These are phyloP conservation scores for Elaphomyces granulatus DNA, from an alignment of 495 filamentous ascomycete genomes.

Conservation along the genomic window DNA sequence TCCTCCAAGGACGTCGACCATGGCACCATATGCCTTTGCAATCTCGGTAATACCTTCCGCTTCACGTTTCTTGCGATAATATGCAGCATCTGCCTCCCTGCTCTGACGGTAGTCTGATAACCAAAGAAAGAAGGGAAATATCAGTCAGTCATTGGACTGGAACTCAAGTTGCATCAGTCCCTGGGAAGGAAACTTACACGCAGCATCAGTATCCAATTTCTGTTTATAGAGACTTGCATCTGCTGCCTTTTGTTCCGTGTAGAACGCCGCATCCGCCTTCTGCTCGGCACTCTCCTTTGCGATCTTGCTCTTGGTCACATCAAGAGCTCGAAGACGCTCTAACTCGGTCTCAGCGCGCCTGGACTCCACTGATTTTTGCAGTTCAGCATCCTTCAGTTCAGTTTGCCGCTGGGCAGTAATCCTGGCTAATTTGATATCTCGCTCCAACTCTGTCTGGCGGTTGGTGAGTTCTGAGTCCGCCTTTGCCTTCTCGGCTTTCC, in stretches of 20 bases:
- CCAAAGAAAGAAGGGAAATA: conserved; percentile 10
- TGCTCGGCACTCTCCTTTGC: conserved; percentile 56
- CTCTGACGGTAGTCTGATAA: conserved; percentile 21
- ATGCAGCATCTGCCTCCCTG: conserved; percentile 47
- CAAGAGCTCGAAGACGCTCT: conserved; percentile 57
- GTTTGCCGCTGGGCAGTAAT: conserved; percentile 55
- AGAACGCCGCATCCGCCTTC: conserved; percentile 49
- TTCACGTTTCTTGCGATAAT: conserved; percentile 49
- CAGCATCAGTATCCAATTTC: conserved; percentile 42
- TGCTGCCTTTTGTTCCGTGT: conserved; percentile 31
- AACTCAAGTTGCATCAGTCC: neutral
- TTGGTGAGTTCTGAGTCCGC: conserved; percentile 61
- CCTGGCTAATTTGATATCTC: conserved; percentile 55
- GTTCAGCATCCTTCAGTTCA: conserved; percentile 58
- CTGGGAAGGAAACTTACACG: conserved; percentile 13
- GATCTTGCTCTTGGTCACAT: conserved; percentile 67
- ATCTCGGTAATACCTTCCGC: conserved; percentile 61
- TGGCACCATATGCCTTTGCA: conserved; percentile 57
- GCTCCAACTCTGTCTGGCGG: conserved; percentile 52
- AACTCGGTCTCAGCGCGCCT: conserved; percentile 66
- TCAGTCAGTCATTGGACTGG: neutral
- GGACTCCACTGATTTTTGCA: conserved; percentile 57
- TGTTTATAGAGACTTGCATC: conserved; percentile 45
- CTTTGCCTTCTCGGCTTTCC: conserved; percentile 61
- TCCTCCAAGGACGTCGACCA: conserved; percentile 58